Percentiles rank a stretch among this genome's conserved stretches.
phyloP scores from a whole-genome alignment of 352 stramenopile species.

The Detonula confervacea region DNA sequence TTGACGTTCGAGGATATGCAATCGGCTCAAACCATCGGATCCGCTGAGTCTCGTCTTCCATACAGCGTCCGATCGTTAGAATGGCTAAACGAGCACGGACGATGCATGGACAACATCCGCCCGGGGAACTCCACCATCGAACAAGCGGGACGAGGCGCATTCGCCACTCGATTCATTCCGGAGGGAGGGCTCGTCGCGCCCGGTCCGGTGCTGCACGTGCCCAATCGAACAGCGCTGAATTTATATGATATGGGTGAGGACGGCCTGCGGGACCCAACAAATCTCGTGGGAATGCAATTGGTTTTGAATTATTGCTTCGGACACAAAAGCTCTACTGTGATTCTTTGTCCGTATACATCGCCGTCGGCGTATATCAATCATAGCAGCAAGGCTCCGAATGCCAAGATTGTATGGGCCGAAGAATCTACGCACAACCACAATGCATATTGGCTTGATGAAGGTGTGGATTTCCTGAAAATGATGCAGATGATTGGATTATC shows the following conservation, averaged over 20 bases:
- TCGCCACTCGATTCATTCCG: slow-evolving; percentile 69
- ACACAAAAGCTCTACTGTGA: slow-evolving; percentile 63
- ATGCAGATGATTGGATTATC: slow-evolving; percentile 70
- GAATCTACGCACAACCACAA: slow-evolving; percentile 65
- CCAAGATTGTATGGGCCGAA: slow-evolving; percentile 65
- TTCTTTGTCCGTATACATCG: slow-evolving; percentile 77
- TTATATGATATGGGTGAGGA: slow-evolving; percentile 40
- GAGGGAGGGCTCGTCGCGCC: slow-evolving; percentile 73
- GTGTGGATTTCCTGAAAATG: slow-evolving; percentile 62
- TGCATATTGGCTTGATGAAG: slow-evolving; percentile 63
- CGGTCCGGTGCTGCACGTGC: slow-evolving; percentile 70
- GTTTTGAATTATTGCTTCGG: slow-evolving; percentile 82
- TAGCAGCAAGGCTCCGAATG: slow-evolving; percentile 59
- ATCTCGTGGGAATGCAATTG: slow-evolving; percentile 48
- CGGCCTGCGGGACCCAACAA: slow-evolving; percentile 17
- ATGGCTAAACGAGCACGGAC: slow-evolving; percentile 69
- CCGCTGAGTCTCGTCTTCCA: slow-evolving; percentile 33
- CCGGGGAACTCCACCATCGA: slow-evolving; percentile 68
- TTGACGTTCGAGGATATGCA: slow-evolving; percentile 44
- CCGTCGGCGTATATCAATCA: slow-evolving; percentile 84
- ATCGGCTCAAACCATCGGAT: slow-evolving; percentile 25
- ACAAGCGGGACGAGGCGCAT: slow-evolving; percentile 76
- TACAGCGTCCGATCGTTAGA: slow-evolving; percentile 49
- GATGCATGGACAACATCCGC: slow-evolving; percentile 79
- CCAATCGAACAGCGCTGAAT: slow-evolving; percentile 44